Evolutionary conservation across 306 rosid species (phyloP).

Genomic region (Dryas alaskensis): DNA sequence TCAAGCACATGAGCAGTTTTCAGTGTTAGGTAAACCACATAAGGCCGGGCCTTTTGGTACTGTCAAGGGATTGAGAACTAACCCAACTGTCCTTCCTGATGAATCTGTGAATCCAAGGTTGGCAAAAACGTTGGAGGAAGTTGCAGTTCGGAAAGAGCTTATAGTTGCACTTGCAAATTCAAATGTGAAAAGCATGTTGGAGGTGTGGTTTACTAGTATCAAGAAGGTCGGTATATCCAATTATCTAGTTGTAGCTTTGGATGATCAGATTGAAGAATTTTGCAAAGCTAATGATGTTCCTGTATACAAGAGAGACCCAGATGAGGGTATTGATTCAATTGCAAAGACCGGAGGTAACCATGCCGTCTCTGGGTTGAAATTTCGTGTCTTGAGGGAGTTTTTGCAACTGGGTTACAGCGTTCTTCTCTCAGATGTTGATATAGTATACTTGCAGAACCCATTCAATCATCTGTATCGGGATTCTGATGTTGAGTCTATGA

Average conservation of each 20-base stretch:
- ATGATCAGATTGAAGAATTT: constrained; percentile 53
- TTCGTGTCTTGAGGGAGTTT: constrained; percentile 78
- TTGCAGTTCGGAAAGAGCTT: constrained; percentile 65
- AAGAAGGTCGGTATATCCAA: constrained; percentile 72
- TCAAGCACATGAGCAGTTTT: constrained; percentile 61
- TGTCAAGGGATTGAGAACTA: constrained; percentile 76
- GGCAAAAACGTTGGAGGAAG: constrained; percentile 61
- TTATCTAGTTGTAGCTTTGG: constrained; percentile 76
- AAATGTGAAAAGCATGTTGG: constrained; percentile 68
- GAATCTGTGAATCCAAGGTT: constrained; percentile 77
- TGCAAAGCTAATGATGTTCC: constrained; percentile 72
- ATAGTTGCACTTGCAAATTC: constrained; percentile 72
- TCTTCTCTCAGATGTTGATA: constrained; percentile 83
- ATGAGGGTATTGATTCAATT: constrained; percentile 54
- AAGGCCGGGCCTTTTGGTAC: constrained; percentile 85
- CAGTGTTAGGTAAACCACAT: constrained; percentile 57
- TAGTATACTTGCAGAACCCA: constrained; percentile 83
- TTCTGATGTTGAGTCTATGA: constrained; percentile 90
- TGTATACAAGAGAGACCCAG: constrained; percentile 77
- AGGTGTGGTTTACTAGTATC: constrained; percentile 66
- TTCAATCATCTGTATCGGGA: constrained; percentile 77
- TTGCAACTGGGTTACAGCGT: constrained; percentile 79
- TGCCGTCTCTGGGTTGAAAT: constrained; percentile 80
- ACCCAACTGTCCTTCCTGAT: constrained; percentile 67
- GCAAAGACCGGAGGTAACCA: constrained; percentile 67